These are phyloP conservation scores for Fusarium continuum DNA, from an alignment of 2,329 filamentous ascomycete genomes.

Conservation along the genomic window DNA sequence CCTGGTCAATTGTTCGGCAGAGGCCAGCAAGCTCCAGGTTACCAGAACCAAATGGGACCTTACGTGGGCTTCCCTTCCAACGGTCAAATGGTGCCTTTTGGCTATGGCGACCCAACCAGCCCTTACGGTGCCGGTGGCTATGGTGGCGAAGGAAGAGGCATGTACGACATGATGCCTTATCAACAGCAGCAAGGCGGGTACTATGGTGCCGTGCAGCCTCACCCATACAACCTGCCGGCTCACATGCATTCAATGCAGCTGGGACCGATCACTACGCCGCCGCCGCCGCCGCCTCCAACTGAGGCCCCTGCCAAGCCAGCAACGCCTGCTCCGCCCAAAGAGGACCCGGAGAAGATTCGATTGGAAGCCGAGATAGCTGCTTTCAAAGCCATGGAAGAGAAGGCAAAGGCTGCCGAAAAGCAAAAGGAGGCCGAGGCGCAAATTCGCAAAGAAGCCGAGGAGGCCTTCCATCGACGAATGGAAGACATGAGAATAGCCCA, in stretches of 20 bases:
- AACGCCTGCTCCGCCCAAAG: slow-evolving; percentile 51
- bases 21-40: slow-evolving; percentile 51
- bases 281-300: slow-evolving; percentile 52
- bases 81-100: slow-evolving; percentile 60
- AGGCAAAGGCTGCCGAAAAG: slow-evolving; percentile 56
- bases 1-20: slow-evolving; percentile 45
- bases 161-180: slow-evolving; percentile 63
- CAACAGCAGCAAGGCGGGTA: slow-evolving; percentile 47
- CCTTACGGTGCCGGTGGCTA: slow-evolving; percentile 56
- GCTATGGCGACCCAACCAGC: slow-evolving; percentile 45
- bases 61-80: slow-evolving; percentile 53
- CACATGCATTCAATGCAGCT: slow-evolving; percentile 54
- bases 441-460: slow-evolving; percentile 58
- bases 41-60: slow-evolving; percentile 58
- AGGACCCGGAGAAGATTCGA: slow-evolving; percentile 67
- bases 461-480: slow-evolving; percentile 47
- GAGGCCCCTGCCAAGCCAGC: slow-evolving; percentile 53
- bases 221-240: slow-evolving; percentile 44
- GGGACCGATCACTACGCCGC: slow-evolving; percentile 38
- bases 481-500: slow-evolving; percentile 41
- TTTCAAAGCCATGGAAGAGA: slow-evolving; percentile 58
- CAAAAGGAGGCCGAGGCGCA: slow-evolving; percentile 56
- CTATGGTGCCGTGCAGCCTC: slow-evolving; percentile 44
- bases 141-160: slow-evolving; percentile 49
- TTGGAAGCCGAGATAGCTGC: slow-evolving; percentile 67